Evolutionary conservation across 495 filamentous ascomycete species (phyloP).

Genomic region (Trichoderma orchidacearum): DNA sequence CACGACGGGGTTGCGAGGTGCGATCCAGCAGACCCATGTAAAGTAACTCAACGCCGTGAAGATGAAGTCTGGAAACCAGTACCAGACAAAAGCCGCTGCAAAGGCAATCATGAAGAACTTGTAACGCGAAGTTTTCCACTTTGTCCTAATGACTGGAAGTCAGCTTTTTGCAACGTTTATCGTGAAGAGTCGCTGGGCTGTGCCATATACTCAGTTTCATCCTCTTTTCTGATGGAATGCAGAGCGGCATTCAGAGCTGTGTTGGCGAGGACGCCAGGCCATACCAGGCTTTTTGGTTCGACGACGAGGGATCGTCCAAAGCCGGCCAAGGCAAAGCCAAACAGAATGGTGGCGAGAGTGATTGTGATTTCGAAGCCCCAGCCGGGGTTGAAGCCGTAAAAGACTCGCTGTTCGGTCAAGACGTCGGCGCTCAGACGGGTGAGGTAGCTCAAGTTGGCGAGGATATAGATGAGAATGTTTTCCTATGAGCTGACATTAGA

Average conservation of each 20-base stretch:
- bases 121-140: neutral
- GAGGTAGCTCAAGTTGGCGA: neutral
- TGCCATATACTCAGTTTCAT: neutral
- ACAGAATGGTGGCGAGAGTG: constrained; percentile 10
- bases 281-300: constrained; percentile 1
- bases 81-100: constrained; percentile 13
- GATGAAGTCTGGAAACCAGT: constrained; percentile 16
- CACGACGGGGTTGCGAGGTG: constrained; percentile 11
- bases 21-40: constrained; percentile 19
- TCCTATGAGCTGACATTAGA: no score
- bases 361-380: constrained; percentile 9
- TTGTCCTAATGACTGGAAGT: neutral
- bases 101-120: constrained; percentile 10
- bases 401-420: neutral
- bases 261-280: neutral
- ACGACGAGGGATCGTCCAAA: constrained; percentile 30
- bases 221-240: neutral
- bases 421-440: neutral
- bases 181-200: constrained; percentile 1
- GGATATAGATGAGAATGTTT: constrained; percentile 12
- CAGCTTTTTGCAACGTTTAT: constrained; percentile 3
- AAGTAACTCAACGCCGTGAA: constrained; percentile 12
- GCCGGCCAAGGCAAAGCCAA: constrained; percentile 19
- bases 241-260: neutral
- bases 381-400: neutral